phyloP scores from a whole-genome alignment of 768 basidiomycete species.

The Rhizopogon vinicolor region DNA sequence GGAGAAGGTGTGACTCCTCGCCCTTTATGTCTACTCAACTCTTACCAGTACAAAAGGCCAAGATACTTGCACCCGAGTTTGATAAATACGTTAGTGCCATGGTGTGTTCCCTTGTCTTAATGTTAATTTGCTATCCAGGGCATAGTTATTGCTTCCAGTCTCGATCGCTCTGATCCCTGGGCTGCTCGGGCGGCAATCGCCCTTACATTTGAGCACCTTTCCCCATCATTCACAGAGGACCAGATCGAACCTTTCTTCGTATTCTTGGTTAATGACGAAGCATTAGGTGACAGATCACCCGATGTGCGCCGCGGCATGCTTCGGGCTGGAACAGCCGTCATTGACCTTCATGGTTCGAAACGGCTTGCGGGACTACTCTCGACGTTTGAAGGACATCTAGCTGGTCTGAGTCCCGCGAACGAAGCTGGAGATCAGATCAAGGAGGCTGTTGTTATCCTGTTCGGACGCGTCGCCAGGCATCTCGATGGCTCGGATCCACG shows the following conservation, averaged over 20 bases:
- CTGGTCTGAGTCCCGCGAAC: conserved; percentile 44
- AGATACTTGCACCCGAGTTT: conserved; percentile 84
- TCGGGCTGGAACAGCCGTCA: conserved; percentile 72
- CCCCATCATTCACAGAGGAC: conserved; percentile 56
- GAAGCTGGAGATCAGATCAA: conserved; percentile 86
- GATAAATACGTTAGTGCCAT: conserved; percentile 76
- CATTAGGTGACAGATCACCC: conserved; percentile 78
- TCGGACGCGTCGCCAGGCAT: conserved; percentile 89
- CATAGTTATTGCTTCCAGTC: conserved; percentile 83
- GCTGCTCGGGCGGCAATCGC: conserved; percentile 74
- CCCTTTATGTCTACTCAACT: not conserved
- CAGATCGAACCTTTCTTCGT: conserved; percentile 71
- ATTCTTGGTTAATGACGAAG: conserved; percentile 83
- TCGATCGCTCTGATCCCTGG: conserved; percentile 91
- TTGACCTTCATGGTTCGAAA: conserved; percentile 77
- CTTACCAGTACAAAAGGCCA: conserved; percentile 47
- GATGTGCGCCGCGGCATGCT: conserved; percentile 88
- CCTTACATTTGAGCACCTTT: conserved; percentile 58
- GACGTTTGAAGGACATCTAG: conserved; percentile 78
- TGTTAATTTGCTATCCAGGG: conserved; percentile 48
- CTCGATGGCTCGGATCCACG: conserved; percentile 73
- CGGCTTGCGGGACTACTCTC: conserved; percentile 70
- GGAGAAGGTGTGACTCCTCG: conserved; percentile 56
- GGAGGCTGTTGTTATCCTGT: conserved; percentile 91
- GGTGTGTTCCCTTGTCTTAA: not conserved